These are phyloP conservation scores for Xylaria sp. DNA, from an alignment of 2,329 filamentous ascomycete genomes.

Conservation along the genomic window DNA sequence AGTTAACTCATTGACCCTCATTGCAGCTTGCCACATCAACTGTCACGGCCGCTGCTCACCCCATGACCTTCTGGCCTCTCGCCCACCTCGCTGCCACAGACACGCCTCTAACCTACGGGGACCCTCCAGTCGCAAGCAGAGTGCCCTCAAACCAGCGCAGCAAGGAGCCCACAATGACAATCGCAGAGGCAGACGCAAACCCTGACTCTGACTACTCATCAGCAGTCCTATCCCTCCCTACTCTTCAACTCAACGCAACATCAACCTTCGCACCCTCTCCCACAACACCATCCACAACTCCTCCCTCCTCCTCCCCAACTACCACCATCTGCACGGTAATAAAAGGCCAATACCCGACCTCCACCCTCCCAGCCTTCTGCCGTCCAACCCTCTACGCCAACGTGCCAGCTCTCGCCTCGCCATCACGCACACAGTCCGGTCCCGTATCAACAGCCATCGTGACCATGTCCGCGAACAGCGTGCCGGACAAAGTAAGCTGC, in stretches of 20 bases:
- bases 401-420: constrained; percentile 37
- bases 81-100: constrained; percentile 39
- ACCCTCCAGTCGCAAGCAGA: constrained; percentile 44
- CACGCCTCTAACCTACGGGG: constrained; percentile 44
- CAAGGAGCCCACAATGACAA: constrained; percentile 29
- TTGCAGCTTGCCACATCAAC: constrained; percentile 42
- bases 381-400: constrained; percentile 46
- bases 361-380: constrained; percentile 49
- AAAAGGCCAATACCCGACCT: constrained; percentile 42
- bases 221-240: background rate
- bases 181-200: background rate
- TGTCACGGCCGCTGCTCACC: constrained; percentile 47
- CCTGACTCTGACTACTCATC: background rate
- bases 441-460: constrained; percentile 41
- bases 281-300: background rate
- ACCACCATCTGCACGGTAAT: constrained; percentile 43
- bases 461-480: constrained; percentile 42
- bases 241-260: background rate
- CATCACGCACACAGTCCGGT: background rate
- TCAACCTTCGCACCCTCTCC: background rate
- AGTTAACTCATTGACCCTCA: background rate
- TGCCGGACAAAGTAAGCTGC: constrained; percentile 48
- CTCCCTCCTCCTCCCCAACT: background rate
- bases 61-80: constrained; percentile 45
- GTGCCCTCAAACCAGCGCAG: constrained; percentile 37